Base-by-base conservation (phyloP, 129 eudicot species). In the Pittosporum tobira region DNA sequence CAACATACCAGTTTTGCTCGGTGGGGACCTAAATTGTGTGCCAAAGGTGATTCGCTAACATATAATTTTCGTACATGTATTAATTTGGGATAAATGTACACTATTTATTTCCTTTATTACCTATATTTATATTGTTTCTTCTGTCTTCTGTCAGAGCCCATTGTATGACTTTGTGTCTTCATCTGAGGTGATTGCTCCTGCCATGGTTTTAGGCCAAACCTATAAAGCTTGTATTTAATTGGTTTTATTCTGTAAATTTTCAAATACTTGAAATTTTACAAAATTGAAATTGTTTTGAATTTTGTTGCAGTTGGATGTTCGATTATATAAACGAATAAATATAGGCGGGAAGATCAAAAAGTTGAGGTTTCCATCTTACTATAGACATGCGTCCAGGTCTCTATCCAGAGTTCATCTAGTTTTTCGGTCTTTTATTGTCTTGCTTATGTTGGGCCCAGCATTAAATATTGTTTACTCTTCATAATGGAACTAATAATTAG, bases 11-110 rank as follows among this genome's bases (percentile, higher is more conserved):
- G 73, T 52, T 56, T 52, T 88, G 48, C 59, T 88, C 61, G 85
- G 84, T 51, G 96, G 96, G 57, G 96, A 88, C 62, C 54, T 88
- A 25, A 88, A 88, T 70, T 75, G 90, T 64, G 68, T 76, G 60
- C 96, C 96, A 28, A 82, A 76, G 90, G 96, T 84, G 62, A 24
- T 42, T 52, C 15, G 3, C 18, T 26, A 12, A 12, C 24, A 25
- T 37, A 20, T 65, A 26, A 29, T 16, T 47, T 45, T 58, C 38
- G 6, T n/a, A 9, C 14, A 14, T 8, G 13, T 28, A 59, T 11
- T 15, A 1, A 8, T 7, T 23, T 24, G 22, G 22, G 0, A 16
- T 1, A 10, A 12, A 29, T 64, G 13, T 16, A 26, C 43, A 59
- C 3, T 27, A 21, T 44, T 49, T 3, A 20, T 42, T 38, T 51